phyloP scores from a whole-genome alignment of 2,329 filamentous ascomycete genomes.

The Mollisiaceae sp. region DNA sequence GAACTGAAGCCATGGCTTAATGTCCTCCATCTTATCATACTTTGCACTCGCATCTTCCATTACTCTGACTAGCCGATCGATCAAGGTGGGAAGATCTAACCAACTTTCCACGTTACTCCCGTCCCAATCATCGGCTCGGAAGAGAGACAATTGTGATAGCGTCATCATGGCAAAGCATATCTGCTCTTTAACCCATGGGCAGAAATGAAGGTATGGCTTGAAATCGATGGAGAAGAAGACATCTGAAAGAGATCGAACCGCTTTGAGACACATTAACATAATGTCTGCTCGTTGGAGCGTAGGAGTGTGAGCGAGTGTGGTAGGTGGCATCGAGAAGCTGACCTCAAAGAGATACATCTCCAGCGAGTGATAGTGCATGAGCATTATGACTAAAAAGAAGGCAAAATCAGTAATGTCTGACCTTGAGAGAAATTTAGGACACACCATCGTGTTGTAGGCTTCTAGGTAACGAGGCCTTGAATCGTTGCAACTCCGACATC shows the following conservation, averaged over 20 bases:
- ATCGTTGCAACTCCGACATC: slow-evolving; percentile 18
- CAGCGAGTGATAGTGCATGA: slow-evolving; percentile 13
- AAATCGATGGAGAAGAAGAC: slow-evolving; percentile 9
- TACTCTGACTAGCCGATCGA: background rate
- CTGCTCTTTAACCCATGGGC: slow-evolving; percentile 4
- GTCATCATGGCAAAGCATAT: slow-evolving; percentile 20
- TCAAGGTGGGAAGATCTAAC: background rate
- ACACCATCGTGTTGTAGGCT: slow-evolving; percentile 9
- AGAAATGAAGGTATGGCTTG: slow-evolving; percentile 8
- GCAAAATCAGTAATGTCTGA: background rate
- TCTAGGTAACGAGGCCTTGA: slow-evolving; percentile 4
- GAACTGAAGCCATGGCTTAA: slow-evolving; percentile 16
- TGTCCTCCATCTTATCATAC: slow-evolving; percentile 11
- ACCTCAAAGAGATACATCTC: slow-evolving; percentile 22
- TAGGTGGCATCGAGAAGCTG: slow-evolving; percentile 21
- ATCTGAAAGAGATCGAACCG: background rate
- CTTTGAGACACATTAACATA: slow-evolving; percentile 9
- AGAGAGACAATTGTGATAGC: slow-evolving; percentile 23
- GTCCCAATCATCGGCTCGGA: slow-evolving; percentile 25
- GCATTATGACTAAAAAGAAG: slow-evolving; percentile 10
- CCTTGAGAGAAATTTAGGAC: background rate
- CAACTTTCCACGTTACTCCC: background rate
- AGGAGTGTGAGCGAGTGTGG: background rate
- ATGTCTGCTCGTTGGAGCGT: slow-evolving; percentile 14
- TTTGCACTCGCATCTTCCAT: slow-evolving; percentile 5